These are phyloP conservation scores for Colletotrichum sp. DNA, from an alignment of 2,329 filamentous ascomycete genomes.

Conservation along the genomic window DNA sequence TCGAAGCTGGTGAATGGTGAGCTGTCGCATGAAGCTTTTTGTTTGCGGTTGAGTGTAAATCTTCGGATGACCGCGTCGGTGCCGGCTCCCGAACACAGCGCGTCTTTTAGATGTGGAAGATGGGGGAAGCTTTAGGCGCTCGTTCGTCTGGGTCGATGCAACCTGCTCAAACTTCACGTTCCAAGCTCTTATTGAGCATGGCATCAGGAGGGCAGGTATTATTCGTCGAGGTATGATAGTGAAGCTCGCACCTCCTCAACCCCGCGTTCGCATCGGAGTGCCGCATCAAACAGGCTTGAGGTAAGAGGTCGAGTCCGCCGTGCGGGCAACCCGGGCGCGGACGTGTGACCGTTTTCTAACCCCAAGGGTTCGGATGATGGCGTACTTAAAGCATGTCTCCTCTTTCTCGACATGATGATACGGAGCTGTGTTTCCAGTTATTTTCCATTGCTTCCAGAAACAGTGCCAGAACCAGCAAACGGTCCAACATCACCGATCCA, in stretches of 20 bases:
- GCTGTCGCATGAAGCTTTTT: neutral
- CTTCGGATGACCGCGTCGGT: neutral
- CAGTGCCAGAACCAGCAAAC: neutral
- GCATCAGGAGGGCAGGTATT: neutral
- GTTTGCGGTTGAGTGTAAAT: neutral
- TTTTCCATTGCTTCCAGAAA: neutral
- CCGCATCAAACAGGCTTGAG: neutral
- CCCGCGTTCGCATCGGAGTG: slow-evolving; percentile 12
- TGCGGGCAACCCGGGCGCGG: neutral
- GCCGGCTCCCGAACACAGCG: neutral
- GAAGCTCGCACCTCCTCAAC: neutral
- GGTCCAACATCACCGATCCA: neutral
- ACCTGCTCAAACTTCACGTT: neutral
- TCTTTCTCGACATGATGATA: accelerated
- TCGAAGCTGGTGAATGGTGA: neutral
- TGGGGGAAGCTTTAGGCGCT: neutral
- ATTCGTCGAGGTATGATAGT: neutral
- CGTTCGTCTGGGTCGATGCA: neutral
- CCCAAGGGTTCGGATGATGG: neutral
- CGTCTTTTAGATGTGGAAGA: neutral
- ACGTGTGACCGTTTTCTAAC: neutral
- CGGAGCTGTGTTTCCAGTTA: accelerated
- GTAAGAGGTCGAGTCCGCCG: neutral
- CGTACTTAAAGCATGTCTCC: neutral
- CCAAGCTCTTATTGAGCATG: neutral